Conservation (phyloP, 2,329 filamentous ascomycete genomes). For the Paramyrothecium sp. region DNA sequence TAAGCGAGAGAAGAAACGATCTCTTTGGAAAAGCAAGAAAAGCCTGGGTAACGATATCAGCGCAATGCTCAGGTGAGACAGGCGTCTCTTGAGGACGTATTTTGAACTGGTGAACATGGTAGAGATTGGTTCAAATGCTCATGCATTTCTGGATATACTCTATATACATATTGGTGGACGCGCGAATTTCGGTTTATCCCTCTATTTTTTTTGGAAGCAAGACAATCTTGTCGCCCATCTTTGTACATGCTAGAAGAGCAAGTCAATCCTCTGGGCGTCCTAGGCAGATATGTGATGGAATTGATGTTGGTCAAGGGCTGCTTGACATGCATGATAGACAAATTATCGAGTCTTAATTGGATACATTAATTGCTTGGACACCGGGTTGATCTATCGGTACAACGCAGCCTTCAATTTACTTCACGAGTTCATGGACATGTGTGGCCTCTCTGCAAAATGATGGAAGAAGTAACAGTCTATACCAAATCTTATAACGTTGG, state of each 20-base stretch:
- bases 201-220: conserved; percentile 11
- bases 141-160: conserved; percentile 20
- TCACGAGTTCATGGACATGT: not conserved
- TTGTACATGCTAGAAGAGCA: conserved; percentile 3
- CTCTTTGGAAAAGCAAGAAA: conserved; percentile 65
- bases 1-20: conserved; percentile 66
- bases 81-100: conserved; percentile 6
- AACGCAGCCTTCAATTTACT: not conserved
- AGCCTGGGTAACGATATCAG: conserved; percentile 45
- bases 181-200: not conserved
- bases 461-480: no score
- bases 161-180: not conserved
- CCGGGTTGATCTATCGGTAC: not conserved
- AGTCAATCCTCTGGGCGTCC: conserved; percentile 18
- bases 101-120: conserved; percentile 7
- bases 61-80: conserved; percentile 36
- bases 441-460: no score
- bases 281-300: conserved; percentile 21
- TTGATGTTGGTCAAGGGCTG: not conserved
- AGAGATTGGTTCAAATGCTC: conserved; percentile 23
- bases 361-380: conserved; percentile 15
- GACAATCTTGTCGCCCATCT: not conserved
- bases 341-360: conserved; percentile 25
- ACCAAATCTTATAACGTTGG: no score
- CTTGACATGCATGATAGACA: conserved; percentile 25